Base-by-base conservation (phyloP, 2,329 filamentous ascomycete species). In the Alternaria postmessia region DNA sequence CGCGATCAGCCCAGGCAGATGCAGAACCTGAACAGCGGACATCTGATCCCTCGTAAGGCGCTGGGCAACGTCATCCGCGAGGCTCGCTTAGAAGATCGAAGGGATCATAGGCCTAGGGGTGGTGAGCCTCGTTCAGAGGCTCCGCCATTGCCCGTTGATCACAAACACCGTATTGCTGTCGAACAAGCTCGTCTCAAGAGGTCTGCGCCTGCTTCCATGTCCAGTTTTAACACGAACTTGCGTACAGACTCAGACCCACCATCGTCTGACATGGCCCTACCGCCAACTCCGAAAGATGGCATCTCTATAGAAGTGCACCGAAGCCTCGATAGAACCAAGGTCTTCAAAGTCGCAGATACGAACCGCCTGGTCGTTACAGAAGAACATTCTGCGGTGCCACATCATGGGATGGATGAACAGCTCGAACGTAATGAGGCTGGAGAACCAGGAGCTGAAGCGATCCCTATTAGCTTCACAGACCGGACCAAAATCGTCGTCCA, bases 241-340 rank as follows among this genome's bases (percentile, higher is more conserved):
- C 74, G 78, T 54, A 77, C 76, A 5, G 78, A 81, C 43, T 73
- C 74, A 1, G 77, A 80, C 14, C 71, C 75, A 6, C 78, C 79
- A 14, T 82, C 81, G 1, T 83, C 81, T 2, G 81, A 82, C 59
- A 75, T 78, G 43, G 75, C 79, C 36, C 80, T 77, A 1, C 81
- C 81, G 18, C 76, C 79, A 24, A 83, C 81, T 7, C 81, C 82
- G 0, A 76, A 74, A 49, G 76, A 81, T 60, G 65, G 71, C 14
- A 72, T 67, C 16, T 71, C 75, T 9, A 72, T 79, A 43, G 76
- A 79, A 56, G 76, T 77, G 6, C 55, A 70, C 22, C 44, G 68
- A n/a, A 65, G 61, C 42, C 57, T 61, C 12, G 63, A 65, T 39
- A 62, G 57, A 32, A 67, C 55, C 11, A 32, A 62, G 14, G 38